Evolutionary conservation across 2,329 filamentous ascomycete species (phyloP).

Genomic region (Fusarium paranaense): DNA sequence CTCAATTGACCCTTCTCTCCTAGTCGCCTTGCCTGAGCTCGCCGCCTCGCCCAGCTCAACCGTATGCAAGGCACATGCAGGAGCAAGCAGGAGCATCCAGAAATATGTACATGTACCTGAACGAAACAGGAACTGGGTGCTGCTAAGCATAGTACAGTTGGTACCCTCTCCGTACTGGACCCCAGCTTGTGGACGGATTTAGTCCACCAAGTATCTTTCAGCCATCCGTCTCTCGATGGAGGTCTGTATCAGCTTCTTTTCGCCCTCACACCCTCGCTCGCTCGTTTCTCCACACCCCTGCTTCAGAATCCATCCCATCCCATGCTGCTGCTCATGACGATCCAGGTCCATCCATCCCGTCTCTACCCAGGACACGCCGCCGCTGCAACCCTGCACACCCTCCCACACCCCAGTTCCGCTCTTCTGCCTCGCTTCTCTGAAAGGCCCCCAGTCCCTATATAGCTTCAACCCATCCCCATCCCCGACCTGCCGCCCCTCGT

Average conservation of each 20-base stretch:
- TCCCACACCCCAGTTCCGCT: constrained; percentile 21
- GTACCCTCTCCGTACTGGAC: not conserved
- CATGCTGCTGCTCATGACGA: constrained; percentile 34
- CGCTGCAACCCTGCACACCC: constrained; percentile 18
- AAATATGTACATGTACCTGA: constrained; percentile 18
- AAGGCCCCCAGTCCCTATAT: constrained; percentile 43
- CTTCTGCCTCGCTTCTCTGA: constrained; percentile 16
- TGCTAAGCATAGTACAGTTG: not conserved
- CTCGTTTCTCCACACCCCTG: constrained; percentile 7
- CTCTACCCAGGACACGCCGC: constrained; percentile 10
- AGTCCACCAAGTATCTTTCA: constrained; percentile 1
- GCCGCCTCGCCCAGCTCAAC: not conserved
- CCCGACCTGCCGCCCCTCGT: constrained; percentile 33
- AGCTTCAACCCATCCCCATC: constrained; percentile 37
- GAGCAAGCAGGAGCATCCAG: constrained; percentile 1
- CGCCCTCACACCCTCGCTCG: constrained; percentile 1
- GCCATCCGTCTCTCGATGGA: constrained; percentile 15
- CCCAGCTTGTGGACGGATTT: constrained; percentile 5
- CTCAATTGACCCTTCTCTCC: not conserved
- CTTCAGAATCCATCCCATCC: constrained; percentile 16
- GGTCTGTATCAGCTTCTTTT: constrained; percentile 30
- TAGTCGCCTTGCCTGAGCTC: not conserved
- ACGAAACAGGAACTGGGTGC: constrained; percentile 6
- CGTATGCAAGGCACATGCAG: constrained; percentile 14
- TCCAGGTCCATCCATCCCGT: constrained; percentile 22